Base-by-base conservation (phyloP, 768 basidiomycete species). In the Rhodotorula kratochvilovae region DNA sequence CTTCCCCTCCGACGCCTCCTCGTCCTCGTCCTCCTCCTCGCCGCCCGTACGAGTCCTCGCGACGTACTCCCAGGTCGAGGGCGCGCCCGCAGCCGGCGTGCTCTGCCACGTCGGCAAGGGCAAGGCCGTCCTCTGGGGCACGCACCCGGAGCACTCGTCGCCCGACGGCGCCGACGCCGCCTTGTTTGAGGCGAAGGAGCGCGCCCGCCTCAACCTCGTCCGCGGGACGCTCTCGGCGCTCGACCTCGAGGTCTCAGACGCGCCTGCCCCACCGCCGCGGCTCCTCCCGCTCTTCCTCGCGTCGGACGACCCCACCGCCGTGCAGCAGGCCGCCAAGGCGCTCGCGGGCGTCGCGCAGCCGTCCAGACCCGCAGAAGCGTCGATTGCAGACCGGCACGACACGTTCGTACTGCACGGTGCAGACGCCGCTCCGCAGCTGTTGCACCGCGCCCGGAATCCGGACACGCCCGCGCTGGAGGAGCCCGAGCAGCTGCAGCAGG, bases 81-180 rank as follows among this genome's bases (percentile, higher is more conserved):
- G 76, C 6, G 68, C 76, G 16, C 79, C 79, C 5, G 76, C 81
- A 35, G 83, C 84, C 3, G 82, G 80, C 10, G 82, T 85, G 11
- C 61, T 77, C 19, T 82, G 81, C 51, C 35, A 48, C 15, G 79
- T 86, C 25, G 85, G 74, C 10, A 73, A 76, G 36, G 88, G 88
- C n/a, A 82, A 78, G 46, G 83, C 85, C 3, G 79, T 85, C 6
- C 77, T 89, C 13, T 88, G 86, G 84, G 83, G 83, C 2, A 81
- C 84, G 0, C 87, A 85, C 70, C 81, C 87, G 29, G 90, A 90
- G 76, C 84, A 84, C 73, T 83, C 88, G 13, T 74, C 67, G 76
- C 84, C 83, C 72, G 83, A 88, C 10, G 76, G 69, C 19, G 39
- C 60, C 36, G 63, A 60, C 42, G 56, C n/a, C 39, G 35, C 23